Evolutionary conservation across 345 rosid genomes (phyloP), one percentile per base, ranked within the genome.

Genomic region (Eutrema japonicum): DNA sequence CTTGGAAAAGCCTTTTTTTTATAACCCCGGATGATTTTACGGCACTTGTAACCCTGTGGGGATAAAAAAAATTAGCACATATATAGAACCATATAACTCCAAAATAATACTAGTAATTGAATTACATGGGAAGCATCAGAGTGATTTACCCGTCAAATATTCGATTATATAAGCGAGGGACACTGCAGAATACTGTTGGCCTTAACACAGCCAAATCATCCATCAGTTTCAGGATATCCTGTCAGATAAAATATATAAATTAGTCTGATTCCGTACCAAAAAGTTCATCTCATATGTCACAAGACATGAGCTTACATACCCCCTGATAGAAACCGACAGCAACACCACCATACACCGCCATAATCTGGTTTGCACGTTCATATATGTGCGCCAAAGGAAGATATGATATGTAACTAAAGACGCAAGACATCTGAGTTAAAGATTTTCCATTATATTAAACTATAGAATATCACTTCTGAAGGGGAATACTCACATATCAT

Each of bases 341-440:
- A 74, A 78, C 81, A 16, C 96, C 96, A 49, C 42, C 79, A 80
- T 91, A 77, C n/a, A 57, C 88, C 5, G 61, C 36, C 70, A 88
- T 2, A 43, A 94, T 75, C 82, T 94, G 98, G 83, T 82, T 88
- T 66, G 84, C 74, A 64, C 98, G 83, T 74, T 94, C 96, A 48
- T 88, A 91, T 47, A 94, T 91, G 83, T 91, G 98, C 37, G 97
- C 98, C 85, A 94, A 79, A 49, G 98, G 98, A 76, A 94, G 91
- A 82, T 94, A 91, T 37, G 97, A 91, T 70, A 91, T 82, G 80
- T 83, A 94, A 74, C 97, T 91, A 86, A 48, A 71, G 47, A 37
- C 11, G 73, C 45, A 60, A 73, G 38, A 61, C 51, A 52, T 57
- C 61, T 53, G 11, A 45, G 54, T 78, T 36, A 54, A 30, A 27